Evolutionary conservation across 345 rosid species (phyloP).

Genomic region (Brassica napus): DNA sequence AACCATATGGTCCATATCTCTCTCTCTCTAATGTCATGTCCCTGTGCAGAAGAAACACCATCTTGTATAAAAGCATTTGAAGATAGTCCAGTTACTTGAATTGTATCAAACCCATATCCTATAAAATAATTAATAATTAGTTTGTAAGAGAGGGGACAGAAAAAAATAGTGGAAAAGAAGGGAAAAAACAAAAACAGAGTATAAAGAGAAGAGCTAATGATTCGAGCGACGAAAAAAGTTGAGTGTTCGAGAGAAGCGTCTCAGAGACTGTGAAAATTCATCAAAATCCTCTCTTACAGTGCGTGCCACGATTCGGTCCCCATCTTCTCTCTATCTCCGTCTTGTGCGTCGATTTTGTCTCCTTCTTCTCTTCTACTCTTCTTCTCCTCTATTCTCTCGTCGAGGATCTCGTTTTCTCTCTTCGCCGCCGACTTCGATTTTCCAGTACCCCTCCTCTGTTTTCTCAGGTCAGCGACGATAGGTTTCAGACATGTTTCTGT

Average conservation of each 20-base stretch:
- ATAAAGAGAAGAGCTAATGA: constrained; percentile 15
- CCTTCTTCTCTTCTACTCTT: constrained; percentile 14
- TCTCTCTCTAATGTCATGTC: too few relatives aligned
- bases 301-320: constrained; percentile 31
- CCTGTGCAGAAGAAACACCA: too few relatives aligned
- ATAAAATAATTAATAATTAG: too few relatives aligned
- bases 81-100: too few relatives aligned
- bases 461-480: constrained; percentile 32
- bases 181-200: neutral
- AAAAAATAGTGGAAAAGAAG: neutral
- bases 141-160: neutral
- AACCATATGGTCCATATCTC: too few relatives aligned
- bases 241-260: constrained; percentile 30
- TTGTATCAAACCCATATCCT: too few relatives aligned
- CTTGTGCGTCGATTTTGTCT: constrained; percentile 33
- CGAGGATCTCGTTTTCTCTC: constrained; percentile 17
- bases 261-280: constrained; percentile 36
- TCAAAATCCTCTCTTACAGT: constrained; percentile 29
- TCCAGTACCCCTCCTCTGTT: neutral
- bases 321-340: constrained; percentile 23
- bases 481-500: neutral
- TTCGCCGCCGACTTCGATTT: constrained; percentile 2
- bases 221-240: constrained; percentile 26
- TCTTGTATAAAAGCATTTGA: too few relatives aligned
- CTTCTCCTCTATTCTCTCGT: constrained; percentile 23